Evolutionary conservation across 345 rosid species (phyloP), one percentile per base, ranked within the genome.

Genomic region (Arabidopsis suecica): DNA sequence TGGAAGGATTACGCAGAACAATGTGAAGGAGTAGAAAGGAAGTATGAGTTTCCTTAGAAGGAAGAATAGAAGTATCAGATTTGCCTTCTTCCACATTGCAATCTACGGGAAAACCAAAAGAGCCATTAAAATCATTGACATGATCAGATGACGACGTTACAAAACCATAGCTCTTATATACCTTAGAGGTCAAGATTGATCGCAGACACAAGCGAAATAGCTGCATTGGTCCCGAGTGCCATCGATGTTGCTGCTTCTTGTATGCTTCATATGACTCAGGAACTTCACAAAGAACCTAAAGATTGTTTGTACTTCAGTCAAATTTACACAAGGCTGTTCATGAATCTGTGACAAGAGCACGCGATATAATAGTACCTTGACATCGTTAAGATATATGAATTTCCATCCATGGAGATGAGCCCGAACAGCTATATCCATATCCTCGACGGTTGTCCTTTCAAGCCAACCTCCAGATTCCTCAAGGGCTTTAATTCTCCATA

Each of bases 391-490:
- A 77, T 77, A 90, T 72, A 90, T 86, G 82, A 90, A 90, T 49
- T 90, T 90, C 96, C 93, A 90, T 41, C 96, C 96, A 77, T 81
- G 84, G 51, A 90, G 91, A 85, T 90, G 96, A 9, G 96, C 96
- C 9, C 96, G 88, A n/a, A 90, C 91, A 53, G 96, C 96, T 69
- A 90, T 90, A 73, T 90, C 96, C 96, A 90, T 90, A 77, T 90
- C 96, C 82, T 90, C 93, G 0, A 88, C 96, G 5, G 96, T 90
- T 53, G 96, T 90, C 58, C 96, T 83, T 70, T 90, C 96, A 68
- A 90, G 96, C 96, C 96, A 90, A n/a, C 96, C 96, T 40, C 91
- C 96, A 22, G 93, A 90, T 44, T 90, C 93, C 67, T 90, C 96
- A 45, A 90, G 93, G 69, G 96, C 86, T 79, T 87, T 90, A 13